Evolutionary conservation across 2,329 filamentous ascomycete genomes (phyloP).

Genomic region (Sclerotinia minor): DNA sequence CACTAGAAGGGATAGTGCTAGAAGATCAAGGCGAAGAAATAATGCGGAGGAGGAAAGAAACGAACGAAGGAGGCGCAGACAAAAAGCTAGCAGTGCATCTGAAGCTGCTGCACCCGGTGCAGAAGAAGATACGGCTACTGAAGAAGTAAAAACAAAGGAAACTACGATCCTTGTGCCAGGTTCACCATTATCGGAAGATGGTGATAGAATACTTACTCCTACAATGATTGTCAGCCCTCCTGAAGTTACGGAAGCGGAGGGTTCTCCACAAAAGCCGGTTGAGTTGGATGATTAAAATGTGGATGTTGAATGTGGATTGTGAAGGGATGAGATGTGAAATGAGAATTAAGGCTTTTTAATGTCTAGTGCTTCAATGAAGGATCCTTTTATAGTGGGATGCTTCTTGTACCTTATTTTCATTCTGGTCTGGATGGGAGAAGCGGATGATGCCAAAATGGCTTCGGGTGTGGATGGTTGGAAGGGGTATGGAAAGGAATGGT

Average conservation of each 20-base stretch:
- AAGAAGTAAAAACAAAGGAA: slow-evolving; percentile 27
- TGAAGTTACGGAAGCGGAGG: slow-evolving; percentile 31
- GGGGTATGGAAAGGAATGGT: not conserved
- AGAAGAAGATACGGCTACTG: slow-evolving; percentile 27
- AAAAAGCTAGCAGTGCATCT: slow-evolving; percentile 51
- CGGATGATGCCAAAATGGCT: not conserved
- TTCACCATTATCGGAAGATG: slow-evolving; percentile 26
- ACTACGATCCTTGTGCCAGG: slow-evolving; percentile 22
- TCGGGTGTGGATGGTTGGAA: not conserved
- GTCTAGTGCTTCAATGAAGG: slow-evolving; percentile 29
- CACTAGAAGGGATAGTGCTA: slow-evolving; percentile 59
- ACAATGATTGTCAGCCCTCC: slow-evolving; percentile 41
- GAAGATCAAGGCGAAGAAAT: slow-evolving; percentile 57
- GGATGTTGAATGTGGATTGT: slow-evolving; percentile 33
- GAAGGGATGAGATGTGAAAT: slow-evolving; percentile 28
- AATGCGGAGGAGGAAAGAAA: slow-evolving; percentile 78
- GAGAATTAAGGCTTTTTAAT: slow-evolving; percentile 30
- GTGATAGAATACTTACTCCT: slow-evolving; percentile 33
- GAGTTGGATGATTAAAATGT: slow-evolving; percentile 36
- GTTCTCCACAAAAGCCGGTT: slow-evolving; percentile 34
- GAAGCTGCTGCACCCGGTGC: slow-evolving; percentile 25
- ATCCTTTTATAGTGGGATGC: slow-evolving; percentile 18
- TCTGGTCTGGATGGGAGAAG: slow-evolving; percentile 1
- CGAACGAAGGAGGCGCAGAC: slow-evolving; percentile 64
- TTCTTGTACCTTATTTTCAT: slow-evolving; percentile 23